Conservation (phyloP, 2,329 filamentous ascomycete species). For the Colletotrichum graminicola region DNA sequence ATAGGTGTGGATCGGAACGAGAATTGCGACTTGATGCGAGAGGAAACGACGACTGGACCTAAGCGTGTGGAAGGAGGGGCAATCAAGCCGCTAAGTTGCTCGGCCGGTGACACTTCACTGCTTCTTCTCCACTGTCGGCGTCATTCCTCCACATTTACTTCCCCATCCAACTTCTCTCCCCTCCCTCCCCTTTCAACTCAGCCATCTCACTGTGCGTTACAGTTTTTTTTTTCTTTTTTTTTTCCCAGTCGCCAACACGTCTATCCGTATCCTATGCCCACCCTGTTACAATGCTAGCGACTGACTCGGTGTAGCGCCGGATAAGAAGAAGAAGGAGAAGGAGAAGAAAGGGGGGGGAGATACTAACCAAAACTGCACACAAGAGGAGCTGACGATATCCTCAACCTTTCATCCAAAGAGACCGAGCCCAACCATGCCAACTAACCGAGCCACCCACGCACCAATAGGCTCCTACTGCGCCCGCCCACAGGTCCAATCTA, state of each 20-base stretch:
- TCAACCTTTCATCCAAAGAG: slow-evolving; percentile 14
- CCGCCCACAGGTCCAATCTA: slow-evolving; percentile 1
- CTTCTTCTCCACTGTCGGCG: slow-evolving; percentile 33
- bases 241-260: neutral
- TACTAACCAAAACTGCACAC: neutral
- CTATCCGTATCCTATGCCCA: slow-evolving; percentile 1
- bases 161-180: slow-evolving; percentile 28
- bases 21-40: slow-evolving; percentile 3
- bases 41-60: neutral
- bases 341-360: neutral
- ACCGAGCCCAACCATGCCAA: neutral
- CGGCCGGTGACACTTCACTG: slow-evolving; percentile 33
- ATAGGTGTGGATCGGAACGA: neutral
- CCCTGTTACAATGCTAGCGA: slow-evolving; percentile 14
- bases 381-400: slow-evolving; percentile 37
- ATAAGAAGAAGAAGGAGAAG: no score
- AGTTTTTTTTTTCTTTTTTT: neutral
- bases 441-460: neutral
- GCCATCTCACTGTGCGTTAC: neutral
- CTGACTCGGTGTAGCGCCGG: slow-evolving; percentile 15
- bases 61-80: slow-evolving; percentile 7
- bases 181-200: slow-evolving; percentile 14
- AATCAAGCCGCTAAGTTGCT: slow-evolving; percentile 6
- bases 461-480: slow-evolving; percentile 7
- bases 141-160: slow-evolving; percentile 39